Conservation (phyloP, 2,329 filamentous ascomycete genomes). For the Colletotrichum trifolii region DNA sequence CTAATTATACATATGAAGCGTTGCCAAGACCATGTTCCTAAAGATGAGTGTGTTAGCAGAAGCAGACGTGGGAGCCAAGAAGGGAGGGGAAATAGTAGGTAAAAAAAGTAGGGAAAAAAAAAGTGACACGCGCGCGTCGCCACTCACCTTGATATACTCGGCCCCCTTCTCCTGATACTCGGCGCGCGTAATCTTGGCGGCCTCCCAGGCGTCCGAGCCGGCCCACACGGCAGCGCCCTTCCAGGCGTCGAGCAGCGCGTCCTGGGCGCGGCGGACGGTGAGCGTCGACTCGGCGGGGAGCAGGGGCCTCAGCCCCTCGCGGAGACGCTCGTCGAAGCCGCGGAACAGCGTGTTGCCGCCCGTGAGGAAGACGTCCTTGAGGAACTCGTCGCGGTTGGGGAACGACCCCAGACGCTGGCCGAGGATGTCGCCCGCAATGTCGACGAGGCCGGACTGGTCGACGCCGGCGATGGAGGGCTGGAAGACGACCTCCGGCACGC, state of each 20-base stretch:
- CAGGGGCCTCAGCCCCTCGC: slow-evolving; percentile 76
- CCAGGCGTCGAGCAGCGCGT: slow-evolving; percentile 91
- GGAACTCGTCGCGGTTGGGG: slow-evolving; percentile 71
- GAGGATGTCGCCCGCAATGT: slow-evolving; percentile 91
- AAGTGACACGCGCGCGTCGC: neutral
- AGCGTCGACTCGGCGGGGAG: slow-evolving; percentile 77
- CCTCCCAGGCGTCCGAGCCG: slow-evolving; percentile 67
- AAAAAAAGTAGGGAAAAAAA: too few relatives aligned
- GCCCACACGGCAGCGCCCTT: slow-evolving; percentile 91
- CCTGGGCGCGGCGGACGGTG: slow-evolving; percentile 76
- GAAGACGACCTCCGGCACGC: slow-evolving; percentile 92
- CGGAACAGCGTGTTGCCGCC: slow-evolving; percentile 91
- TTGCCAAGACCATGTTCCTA: slow-evolving; percentile 77
- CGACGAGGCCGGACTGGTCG: slow-evolving; percentile 92
- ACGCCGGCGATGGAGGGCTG: slow-evolving; percentile 91
- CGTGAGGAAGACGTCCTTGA: slow-evolving; percentile 91
- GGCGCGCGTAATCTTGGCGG: slow-evolving; percentile 77
- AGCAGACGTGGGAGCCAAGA: neutral
- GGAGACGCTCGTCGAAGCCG: slow-evolving; percentile 86
- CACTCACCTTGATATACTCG: slow-evolving; percentile 87
- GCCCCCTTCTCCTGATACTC: slow-evolving; percentile 93
- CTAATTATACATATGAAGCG: slow-evolving; percentile 59
- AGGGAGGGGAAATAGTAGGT: neutral
- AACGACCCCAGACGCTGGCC: slow-evolving; percentile 78
- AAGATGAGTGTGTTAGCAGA: neutral